These are phyloP conservation scores for Euclidium syriacum DNA, from an alignment of 345 rosid species.

Conservation along the genomic window DNA sequence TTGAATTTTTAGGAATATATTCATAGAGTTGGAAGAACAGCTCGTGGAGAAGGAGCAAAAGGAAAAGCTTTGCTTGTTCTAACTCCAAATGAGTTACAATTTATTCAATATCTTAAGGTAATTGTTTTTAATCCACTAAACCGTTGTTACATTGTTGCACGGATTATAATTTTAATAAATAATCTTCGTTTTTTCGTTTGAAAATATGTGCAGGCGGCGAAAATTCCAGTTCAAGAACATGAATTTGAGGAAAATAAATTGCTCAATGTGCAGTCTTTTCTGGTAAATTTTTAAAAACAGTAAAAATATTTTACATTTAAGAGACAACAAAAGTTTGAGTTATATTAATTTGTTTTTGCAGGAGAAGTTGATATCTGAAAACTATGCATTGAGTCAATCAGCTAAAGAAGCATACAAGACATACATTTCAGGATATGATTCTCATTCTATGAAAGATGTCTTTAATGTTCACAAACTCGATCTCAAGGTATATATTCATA, in stretches of 20 bases:
- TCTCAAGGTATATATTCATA: slow-evolving; percentile 76
- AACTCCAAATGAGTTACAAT: slow-evolving; percentile 78
- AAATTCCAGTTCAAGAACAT: slow-evolving; percentile 79
- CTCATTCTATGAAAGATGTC: slow-evolving; percentile 91
- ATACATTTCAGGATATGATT: slow-evolving; percentile 84
- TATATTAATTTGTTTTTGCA: slow-evolving; percentile 29
- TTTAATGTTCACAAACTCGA: slow-evolving; percentile 84
- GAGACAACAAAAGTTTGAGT: background rate
- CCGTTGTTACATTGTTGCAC: background rate
- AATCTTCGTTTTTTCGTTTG: background rate
- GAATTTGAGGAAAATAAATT: slow-evolving; percentile 71
- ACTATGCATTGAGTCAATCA: slow-evolving; percentile 65
- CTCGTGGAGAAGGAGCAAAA: slow-evolving; percentile 97
- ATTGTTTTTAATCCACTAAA: background rate
- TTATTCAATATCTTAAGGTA: slow-evolving; percentile 84
- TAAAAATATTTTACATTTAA: background rate
- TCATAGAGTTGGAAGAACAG: slow-evolving; percentile 98
- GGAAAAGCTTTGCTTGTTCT: slow-evolving; percentile 88
- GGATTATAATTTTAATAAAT: background rate
- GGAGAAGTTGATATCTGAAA: slow-evolving; percentile 74
- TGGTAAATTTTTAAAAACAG: slow-evolving; percentile 67
- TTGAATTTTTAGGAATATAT: slow-evolving; percentile 67
- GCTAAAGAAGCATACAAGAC: slow-evolving; percentile 95
- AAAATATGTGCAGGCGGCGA: slow-evolving; percentile 58
- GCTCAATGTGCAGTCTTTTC: slow-evolving; percentile 65